These are phyloP conservation scores for Pelargonium australe DNA, from an alignment of 441 rosid species.

Conservation along the genomic window DNA sequence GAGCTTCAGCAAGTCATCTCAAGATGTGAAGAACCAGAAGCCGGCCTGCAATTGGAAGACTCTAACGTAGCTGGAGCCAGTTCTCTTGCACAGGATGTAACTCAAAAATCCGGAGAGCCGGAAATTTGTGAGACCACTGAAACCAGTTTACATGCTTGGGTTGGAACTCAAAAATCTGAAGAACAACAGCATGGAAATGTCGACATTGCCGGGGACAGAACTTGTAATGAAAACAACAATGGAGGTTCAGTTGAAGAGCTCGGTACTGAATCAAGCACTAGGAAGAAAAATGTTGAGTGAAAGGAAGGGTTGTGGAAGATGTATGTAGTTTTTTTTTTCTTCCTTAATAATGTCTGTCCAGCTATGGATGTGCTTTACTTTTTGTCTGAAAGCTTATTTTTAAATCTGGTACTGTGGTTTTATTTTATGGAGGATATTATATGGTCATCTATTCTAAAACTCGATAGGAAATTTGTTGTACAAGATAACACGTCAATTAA, in stretches of 20 bases:
- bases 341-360: not conserved
- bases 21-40: conserved; percentile 36
- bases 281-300: conserved; percentile 17
- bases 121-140: not conserved
- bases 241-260: conserved; percentile 15
- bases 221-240: conserved; percentile 9
- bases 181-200: not conserved
- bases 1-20: conserved; percentile 57
- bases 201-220: not conserved
- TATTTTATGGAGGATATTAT: too few relatives aligned
- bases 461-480: too few relatives aligned
- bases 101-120: not conserved
- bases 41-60: conserved; percentile 23
- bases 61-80: conserved; percentile 6
- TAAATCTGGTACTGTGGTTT: too few relatives aligned
- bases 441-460: too few relatives aligned
- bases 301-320: not conserved
- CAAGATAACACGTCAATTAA: too few relatives aligned
- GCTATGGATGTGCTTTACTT: not conserved
- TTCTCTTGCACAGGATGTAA: conserved; percentile 12
- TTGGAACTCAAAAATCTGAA: too few relatives aligned
- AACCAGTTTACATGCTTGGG: too few relatives aligned
- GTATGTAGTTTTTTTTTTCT: not conserved
- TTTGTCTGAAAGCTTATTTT: not conserved
- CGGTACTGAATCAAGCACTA: conserved; percentile 17